Base-by-base conservation (phyloP, 176 grass and related monocot genomes). In the Luzula sylvatica region DNA sequence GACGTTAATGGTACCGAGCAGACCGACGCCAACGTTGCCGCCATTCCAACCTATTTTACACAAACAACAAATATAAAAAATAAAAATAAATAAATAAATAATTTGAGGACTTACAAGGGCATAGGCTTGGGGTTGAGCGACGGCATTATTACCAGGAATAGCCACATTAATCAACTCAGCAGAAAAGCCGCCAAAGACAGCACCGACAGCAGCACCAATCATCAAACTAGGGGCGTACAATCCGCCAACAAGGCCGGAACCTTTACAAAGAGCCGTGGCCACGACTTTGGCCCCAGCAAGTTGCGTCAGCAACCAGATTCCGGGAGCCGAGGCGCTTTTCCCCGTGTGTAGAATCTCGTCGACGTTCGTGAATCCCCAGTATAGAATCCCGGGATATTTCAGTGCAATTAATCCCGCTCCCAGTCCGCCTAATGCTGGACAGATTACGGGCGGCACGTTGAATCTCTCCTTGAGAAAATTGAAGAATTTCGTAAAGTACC, bases 311-410 rank as follows among this genome's bases (percentile, higher is more conserved):
- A 95, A 46, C 90, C 80, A 95, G 45, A 95, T 95, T 51, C 80
- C 90, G 58, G 90, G 90, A 75, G 84, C 90, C 53, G 80, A 88
- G 41, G 90, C 90, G 72, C 76, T 95, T 66, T 95, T 88, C 28
- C 84, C 90, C 40, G 90, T 88, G 66, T 88, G 77, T 56, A 88
- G 40, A 55, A 95, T 95, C 83, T 95, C 90, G 55, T 88, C 90
- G 62, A 88, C 90, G 70, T 95, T 95, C 42, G 83, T 95, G 62
- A 95, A 95, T 68, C 83, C 90, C 90, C 90, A 95, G 54, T 95
- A 95, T 47, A 88, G 56, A 74, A 95, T 88, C 25, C 84, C 85
- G 52, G 84, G 90, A 86, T 95, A 95, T 64, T 81, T 95, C 40
- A 95, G 70, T 78, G 90, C 83, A 66, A 95, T 95, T 44, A 95